These are phyloP conservation scores for Akanthomyces dipterigenus DNA, from an alignment of 2,329 filamentous ascomycete genomes.

Conservation along the genomic window DNA sequence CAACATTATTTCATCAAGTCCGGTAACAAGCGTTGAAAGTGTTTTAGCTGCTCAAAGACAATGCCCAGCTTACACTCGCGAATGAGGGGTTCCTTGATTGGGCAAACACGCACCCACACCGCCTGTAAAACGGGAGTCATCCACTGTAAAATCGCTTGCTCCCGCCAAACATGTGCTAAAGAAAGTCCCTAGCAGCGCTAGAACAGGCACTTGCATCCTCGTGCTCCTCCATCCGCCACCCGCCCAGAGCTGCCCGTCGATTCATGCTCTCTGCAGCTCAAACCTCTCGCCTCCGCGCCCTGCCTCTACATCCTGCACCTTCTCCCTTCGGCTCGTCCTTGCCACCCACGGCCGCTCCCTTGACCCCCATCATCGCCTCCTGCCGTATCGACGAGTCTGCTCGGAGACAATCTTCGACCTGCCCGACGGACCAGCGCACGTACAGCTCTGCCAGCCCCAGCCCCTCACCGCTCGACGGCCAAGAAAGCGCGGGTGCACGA, in stretches of 20 bases:
- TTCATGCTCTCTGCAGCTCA: not conserved
- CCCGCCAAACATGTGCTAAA: not conserved
- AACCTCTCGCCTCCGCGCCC: not conserved
- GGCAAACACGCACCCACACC: not conserved
- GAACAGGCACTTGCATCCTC: not conserved
- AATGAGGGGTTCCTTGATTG: constrained; percentile 6
- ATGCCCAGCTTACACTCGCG: not conserved
- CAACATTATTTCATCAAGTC: no score
- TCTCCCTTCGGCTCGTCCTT: not conserved
- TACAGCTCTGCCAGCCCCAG: not conserved
- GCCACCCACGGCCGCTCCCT: not conserved
- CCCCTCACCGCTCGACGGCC: constrained; percentile 7
- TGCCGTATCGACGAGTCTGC: not conserved
- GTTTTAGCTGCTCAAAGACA: not conserved
- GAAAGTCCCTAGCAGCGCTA: not conserved
- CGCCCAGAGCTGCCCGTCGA: not conserved
- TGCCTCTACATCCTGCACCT: not conserved
- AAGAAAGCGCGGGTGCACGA: not conserved
- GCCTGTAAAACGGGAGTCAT: not conserved
- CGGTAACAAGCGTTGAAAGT: not conserved
- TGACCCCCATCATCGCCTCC: not conserved
- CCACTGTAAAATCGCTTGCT: not conserved
- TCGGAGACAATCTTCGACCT: not conserved
- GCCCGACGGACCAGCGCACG: not conserved
- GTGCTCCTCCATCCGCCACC: not conserved